Base-by-base conservation (phyloP, 2,329 filamentous ascomycete species). In the Hypoxylon sp. region DNA sequence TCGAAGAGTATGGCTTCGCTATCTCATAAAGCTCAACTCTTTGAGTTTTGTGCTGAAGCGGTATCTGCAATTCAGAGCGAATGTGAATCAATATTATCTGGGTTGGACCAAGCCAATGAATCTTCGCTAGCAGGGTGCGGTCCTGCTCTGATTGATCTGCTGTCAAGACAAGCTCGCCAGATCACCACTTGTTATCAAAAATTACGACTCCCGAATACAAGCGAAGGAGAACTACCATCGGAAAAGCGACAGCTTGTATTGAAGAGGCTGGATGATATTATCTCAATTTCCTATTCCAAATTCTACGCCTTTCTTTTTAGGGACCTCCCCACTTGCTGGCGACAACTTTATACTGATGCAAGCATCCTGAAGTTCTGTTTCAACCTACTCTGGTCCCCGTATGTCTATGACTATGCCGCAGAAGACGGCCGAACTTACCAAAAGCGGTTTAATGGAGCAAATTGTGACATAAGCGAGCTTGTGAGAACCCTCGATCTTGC, bases 401-500 rank as follows among this genome's bases (percentile, higher is more conserved):
- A 73, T 52, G 29, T 67, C 53, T 33, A 51, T 42, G 2, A 61
- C 51, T 3, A 60, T 70, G 37, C 52, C 42, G 0, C n/a, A 46
- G 3, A 52, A 42, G 8, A 53, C 31, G 2, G 51, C 48, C 10
- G 65, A 70, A 1, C 62, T 71, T 5, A 72, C 74, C 29, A 54
- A 67, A 42, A 35, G 42, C 50, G 33, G 5, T 19, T 46, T 17
- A 48, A 47, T 60, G 47, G 22, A 66, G 19, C 39, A 64, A 11
- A 33, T 29, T 26, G 6, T 70, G 73, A 35, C 79, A 76, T 94
- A 3, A 84, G 87, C 35, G 78, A 83, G 1, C 83, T 92, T 1
- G 86, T 97, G 35, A 84, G 85, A 58, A 81, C 85, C 1, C 84
- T 98, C 1, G 94, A 98, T 74, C 89, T 90, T 78, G 90, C 92